Evolutionary conservation across 305 asterid species (phyloP).

Genomic region (Fraxinus floribunda): DNA sequence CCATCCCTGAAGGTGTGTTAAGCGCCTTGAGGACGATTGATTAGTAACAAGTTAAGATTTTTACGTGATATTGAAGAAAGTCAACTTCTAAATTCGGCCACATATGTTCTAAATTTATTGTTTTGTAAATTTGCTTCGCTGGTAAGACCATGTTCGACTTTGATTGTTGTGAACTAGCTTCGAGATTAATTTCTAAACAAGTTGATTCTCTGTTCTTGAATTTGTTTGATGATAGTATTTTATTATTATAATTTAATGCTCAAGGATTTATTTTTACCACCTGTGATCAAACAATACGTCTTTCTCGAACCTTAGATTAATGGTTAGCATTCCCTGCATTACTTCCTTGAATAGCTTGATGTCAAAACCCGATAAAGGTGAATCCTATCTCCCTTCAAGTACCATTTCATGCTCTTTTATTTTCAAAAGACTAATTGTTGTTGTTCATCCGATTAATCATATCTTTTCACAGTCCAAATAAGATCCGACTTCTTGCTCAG

Average conservation of each 20-base stretch:
- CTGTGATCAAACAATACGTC: neutral
- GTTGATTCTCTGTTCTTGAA: neutral
- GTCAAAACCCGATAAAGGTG: neutral
- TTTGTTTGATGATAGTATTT: neutral
- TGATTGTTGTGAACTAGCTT: too few relatives aligned
- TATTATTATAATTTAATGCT: neutral
- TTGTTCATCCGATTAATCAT: neutral
- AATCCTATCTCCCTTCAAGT: neutral
- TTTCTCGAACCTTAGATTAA: neutral
- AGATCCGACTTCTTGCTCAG: neutral
- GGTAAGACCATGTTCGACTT: neutral
- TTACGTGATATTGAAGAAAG: neutral
- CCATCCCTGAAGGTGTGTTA: neutral
- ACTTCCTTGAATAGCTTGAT: neutral
- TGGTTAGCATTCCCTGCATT: neutral
- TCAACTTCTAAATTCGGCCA: neutral
- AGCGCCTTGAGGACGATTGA: neutral
- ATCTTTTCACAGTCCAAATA: neutral
- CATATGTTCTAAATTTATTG: neutral
- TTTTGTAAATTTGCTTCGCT: neutral
- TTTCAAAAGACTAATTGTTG: neutral
- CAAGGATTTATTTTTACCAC: neutral
- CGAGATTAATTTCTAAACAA: neutral
- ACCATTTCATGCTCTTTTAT: neutral
- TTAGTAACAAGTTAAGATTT: neutral